Evolutionary conservation across 352 stramenopile species (phyloP).

Genomic region (Globisporangium sylvaticum): DNA sequence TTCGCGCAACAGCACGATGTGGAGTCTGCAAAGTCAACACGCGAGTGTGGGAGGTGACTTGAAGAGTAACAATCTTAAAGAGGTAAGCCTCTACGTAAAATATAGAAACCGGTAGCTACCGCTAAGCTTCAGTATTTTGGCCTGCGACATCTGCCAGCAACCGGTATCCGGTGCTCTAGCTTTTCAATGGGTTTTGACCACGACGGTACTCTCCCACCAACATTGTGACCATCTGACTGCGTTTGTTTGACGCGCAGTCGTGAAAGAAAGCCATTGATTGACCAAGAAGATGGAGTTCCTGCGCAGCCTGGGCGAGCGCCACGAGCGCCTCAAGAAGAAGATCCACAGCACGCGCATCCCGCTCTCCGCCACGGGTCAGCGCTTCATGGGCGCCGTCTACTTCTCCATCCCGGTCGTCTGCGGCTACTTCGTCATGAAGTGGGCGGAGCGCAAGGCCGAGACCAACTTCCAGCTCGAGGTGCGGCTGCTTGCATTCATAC

Average conservation of each 20-base stretch:
- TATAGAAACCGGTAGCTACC: too few species aligned
- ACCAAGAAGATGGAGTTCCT: conserved; percentile 65
- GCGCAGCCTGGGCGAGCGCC: conserved; percentile 60
- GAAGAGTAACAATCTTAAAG: too few species aligned
- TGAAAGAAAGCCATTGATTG: background rate
- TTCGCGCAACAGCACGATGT: background rate
- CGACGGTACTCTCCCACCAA: background rate
- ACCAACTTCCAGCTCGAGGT: conserved; percentile 77
- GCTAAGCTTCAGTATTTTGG: too few species aligned
- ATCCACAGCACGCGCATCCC: conserved; percentile 91
- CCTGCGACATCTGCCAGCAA: too few species aligned
- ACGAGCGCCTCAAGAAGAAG: conserved; percentile 89
- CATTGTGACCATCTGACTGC: background rate
- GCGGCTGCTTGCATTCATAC: background rate
- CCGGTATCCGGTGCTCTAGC: too few species aligned
- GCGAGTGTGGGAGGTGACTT: too few species aligned
- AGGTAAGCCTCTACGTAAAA: too few species aligned
- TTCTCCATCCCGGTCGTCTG: conserved; percentile 85
- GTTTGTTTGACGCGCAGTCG: background rate
- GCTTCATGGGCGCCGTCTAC: conserved; percentile 87
- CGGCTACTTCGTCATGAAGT: conserved; percentile 93
- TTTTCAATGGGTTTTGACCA: background rate
- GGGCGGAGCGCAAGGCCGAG: conserved; percentile 66
- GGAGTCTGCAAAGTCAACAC: background rate
- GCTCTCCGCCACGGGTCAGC: conserved; percentile 83